Base-by-base conservation (phyloP, 2,329 filamentous ascomycete species). In the Pochonia chlamydosporia region DNA sequence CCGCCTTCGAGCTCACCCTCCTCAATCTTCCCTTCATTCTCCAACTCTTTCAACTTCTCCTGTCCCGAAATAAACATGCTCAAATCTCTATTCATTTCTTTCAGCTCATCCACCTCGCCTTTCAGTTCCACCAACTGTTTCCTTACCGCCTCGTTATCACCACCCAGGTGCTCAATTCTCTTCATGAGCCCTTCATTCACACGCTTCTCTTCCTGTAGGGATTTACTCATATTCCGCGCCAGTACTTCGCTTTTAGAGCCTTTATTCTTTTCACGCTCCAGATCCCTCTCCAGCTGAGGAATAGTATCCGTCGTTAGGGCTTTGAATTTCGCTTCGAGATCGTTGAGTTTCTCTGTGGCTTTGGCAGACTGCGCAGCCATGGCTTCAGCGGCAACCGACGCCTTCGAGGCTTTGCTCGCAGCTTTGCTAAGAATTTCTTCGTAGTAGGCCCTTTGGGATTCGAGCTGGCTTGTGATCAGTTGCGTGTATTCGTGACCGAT, bases 401-500 rank as follows among this genome's bases (percentile, higher is more conserved):
- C 89, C 59, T 85, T 81, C 1, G 84, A 78, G 0, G 91, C 91
- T 69, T 97, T 97, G 65, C 95, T 89, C 0, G 86, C 90, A 0
- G 89, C 89, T 53, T 95, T 89, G 59, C 84, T 85, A 44, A 99
- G 79, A 63, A 95, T 82, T 56, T 95, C 92, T 63, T 97, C 92
- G 57, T 95, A 99, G 67, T 97, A 99, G 1, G 87, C 77, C 9
- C 93, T 81, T 64, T 99, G 93, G 37, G 85, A 90, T 63, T 97
- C 93, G 3, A 99, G 81, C 61, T 99, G 93, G 50, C 85, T 91
- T 3, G 89, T 95, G 10, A 99, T 79, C 2, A 99, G 80, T 61
- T 96, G 91, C 0, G 92, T 93, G 64, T 97, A 99, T 68, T 99
- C 93, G 55, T 93, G 78, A 25, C 89, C 89, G 62, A 97, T 95